A percentile compares a stretch with the other conserved stretches of the same genome.
Conservation (phyloP, 768 basidiomycete genomes). For the Lyophyllum shimeji region DNA sequence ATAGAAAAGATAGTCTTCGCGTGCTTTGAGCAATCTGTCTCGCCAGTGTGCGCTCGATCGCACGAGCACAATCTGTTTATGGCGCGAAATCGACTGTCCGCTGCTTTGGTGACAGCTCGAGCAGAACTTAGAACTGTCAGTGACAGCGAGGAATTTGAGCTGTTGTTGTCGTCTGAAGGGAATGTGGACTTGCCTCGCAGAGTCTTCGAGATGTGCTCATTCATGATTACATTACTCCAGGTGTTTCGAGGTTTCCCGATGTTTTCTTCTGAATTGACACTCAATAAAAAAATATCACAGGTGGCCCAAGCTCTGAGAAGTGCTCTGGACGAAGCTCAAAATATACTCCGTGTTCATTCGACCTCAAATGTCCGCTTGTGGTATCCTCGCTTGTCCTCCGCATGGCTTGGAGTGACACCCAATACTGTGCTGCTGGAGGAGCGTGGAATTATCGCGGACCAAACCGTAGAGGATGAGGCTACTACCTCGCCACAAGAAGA, state of each 20-base stretch:
- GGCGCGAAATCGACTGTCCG: slow-evolving; percentile 21
- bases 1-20: slow-evolving; percentile 32
- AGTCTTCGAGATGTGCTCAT: slow-evolving; percentile 34
- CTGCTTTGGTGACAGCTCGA: slow-evolving; percentile 22
- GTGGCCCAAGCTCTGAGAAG: slow-evolving; percentile 41
- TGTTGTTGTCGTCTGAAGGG: slow-evolving; percentile 16
- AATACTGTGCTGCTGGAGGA: slow-evolving; percentile 21
- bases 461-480: slow-evolving; percentile 16
- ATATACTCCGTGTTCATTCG: slow-evolving; percentile 29
- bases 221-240: slow-evolving; percentile 45
- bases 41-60: background rate
- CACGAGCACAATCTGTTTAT: slow-evolving; percentile 15
- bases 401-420: slow-evolving; percentile 43
- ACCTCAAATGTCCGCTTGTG: slow-evolving; percentile 33
- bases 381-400: slow-evolving; percentile 37
- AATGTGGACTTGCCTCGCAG: slow-evolving; percentile 25
- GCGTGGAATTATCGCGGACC: slow-evolving; percentile 14
- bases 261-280: background rate
- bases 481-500: slow-evolving; percentile 28
- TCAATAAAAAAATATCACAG: slow-evolving; percentile 22
- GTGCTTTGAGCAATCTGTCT: slow-evolving; percentile 22
- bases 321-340: slow-evolving; percentile 33
- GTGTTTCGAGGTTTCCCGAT: slow-evolving; percentile 20
- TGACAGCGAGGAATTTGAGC: slow-evolving; percentile 27
- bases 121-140: slow-evolving; percentile 32